phyloP scores from a whole-genome alignment of 208 protist species.

The Leishmania braziliensis region DNA sequence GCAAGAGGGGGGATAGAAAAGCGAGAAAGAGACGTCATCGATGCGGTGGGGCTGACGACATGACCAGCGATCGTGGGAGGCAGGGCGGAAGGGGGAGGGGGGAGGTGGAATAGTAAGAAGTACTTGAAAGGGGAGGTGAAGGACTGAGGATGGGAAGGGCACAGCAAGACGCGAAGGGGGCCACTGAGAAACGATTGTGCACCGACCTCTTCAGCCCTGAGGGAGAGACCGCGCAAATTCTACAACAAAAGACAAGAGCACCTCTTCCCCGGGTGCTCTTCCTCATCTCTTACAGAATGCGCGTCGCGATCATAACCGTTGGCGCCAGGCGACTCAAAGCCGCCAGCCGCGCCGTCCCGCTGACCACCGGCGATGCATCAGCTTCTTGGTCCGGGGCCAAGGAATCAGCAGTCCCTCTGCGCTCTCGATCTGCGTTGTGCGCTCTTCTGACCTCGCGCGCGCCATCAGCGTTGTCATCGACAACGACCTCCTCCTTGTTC shows the following conservation, averaged over 20 bases:
- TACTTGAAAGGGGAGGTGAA: neutral
- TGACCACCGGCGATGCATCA: conserved; percentile 1
- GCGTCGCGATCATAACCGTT: conserved; percentile 54
- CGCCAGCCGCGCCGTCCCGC: neutral
- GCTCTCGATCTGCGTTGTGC: conserved; percentile 4
- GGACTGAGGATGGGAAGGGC: neutral
- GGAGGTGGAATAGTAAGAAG: neutral
- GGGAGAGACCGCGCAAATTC: neutral
- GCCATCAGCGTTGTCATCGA: neutral
- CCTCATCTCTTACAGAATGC: conserved; percentile 35
- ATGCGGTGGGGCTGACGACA: neutral
- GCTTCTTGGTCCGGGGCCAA: neutral
- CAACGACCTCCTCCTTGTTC: neutral
- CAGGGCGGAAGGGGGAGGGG: no score
- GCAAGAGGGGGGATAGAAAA: neutral
- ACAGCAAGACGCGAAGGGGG: neutral
- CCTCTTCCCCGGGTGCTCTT: neutral
- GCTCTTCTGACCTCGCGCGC: conserved; percentile 1
- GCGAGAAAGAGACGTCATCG: neutral
- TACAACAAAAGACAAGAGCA: neutral
- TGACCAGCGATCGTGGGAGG: neutral
- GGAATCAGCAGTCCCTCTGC: neutral
- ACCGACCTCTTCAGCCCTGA: neutral
- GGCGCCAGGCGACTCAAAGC: conserved; percentile 15
- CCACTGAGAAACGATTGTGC: neutral